Evolutionary conservation across 2,329 filamentous ascomycete genomes (phyloP).

Genomic region (Colletotrichum lindemuthianum): DNA sequence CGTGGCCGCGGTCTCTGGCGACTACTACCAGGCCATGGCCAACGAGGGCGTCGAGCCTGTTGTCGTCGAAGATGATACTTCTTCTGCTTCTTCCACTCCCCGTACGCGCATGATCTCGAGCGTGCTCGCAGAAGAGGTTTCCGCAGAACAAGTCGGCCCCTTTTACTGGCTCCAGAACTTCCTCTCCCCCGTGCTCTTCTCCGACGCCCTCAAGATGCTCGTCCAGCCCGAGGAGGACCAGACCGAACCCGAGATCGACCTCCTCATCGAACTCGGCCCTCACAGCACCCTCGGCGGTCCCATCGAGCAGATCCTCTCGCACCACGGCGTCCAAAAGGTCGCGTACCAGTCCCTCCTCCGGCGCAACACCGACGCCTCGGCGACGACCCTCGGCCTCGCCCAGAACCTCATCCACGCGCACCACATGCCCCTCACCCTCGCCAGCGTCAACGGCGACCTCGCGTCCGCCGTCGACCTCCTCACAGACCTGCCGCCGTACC

Average conservation of each 20-base stretch:
- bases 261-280: slow-evolving; percentile 44
- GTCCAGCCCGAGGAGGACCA: slow-evolving; percentile 29
- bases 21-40: slow-evolving; percentile 1
- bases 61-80: no score
- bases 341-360: slow-evolving; percentile 10
- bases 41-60: not conserved
- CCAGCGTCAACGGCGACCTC: slow-evolving; percentile 8
- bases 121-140: not conserved
- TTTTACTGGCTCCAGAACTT: slow-evolving; percentile 35
- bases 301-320: slow-evolving; percentile 41
- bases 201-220: slow-evolving; percentile 44
- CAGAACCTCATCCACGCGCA: slow-evolving; percentile 40
- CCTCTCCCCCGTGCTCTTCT: slow-evolving; percentile 29
- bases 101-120: not conserved
- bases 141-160: not conserved
- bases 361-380: slow-evolving; percentile 17
- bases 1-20: slow-evolving; percentile 24
- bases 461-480: not conserved
- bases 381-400: slow-evolving; percentile 54
- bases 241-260: slow-evolving; percentile 33
- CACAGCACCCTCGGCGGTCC: slow-evolving; percentile 44
- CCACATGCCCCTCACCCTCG: not conserved
- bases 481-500: slow-evolving; percentile 25
- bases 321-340: not conserved
- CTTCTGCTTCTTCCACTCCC: not conserved